Conservation (phyloP, 257 asterid species). For the Oldenlandia corymbosa region DNA sequence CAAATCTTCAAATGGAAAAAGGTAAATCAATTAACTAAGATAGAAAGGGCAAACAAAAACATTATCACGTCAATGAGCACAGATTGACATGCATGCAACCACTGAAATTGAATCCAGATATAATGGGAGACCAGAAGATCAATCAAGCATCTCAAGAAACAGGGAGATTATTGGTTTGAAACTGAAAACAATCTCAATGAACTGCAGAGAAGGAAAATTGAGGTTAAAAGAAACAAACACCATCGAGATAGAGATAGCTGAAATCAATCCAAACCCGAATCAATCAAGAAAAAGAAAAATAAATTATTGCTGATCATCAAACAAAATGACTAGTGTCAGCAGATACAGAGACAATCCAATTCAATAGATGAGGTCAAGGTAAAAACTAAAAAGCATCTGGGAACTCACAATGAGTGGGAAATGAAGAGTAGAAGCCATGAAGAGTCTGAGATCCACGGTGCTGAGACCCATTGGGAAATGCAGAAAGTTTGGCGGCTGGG, state of each 20-base stretch:
- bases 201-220: neutral
- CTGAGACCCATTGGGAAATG: conserved; percentile 27
- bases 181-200: neutral
- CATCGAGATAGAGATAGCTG: neutral
- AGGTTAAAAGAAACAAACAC: neutral
- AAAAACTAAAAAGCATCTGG: neutral
- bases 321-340: neutral
- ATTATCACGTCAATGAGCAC: neutral
- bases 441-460: conserved; percentile 47
- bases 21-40: neutral
- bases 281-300: neutral
- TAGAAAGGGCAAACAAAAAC: neutral
- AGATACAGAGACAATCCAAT: neutral
- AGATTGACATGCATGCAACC: conserved; percentile 11
- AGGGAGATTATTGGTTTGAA: neutral
- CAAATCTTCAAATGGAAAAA: too few species aligned
- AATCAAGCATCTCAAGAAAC: neutral
- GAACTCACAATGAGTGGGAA: conserved; percentile 47
- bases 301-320: neutral
- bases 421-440: conserved; percentile 63
- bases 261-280: neutral
- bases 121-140: neutral
- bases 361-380: neutral
- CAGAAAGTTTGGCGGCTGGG: conserved; percentile 34
- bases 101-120: neutral